A percentile compares a stretch with the other conserved stretches of the same genome.
Conservation (phyloP, 2,329 filamentous ascomycete genomes). For the Cytospora leucostoma region DNA sequence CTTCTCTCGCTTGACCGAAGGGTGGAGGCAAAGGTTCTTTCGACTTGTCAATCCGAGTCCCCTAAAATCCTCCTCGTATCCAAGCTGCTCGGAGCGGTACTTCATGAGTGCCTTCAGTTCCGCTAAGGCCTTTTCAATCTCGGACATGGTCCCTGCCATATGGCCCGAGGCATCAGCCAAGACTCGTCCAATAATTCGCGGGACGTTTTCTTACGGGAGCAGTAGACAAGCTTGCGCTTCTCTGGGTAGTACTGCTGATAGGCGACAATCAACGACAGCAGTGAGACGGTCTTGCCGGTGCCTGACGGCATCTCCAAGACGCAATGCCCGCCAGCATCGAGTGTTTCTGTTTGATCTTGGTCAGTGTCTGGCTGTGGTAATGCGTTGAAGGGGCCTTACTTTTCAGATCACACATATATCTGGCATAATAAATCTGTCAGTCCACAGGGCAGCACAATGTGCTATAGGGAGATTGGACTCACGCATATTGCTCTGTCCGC, state of each 20-base stretch:
- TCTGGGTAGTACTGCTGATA: slow-evolving; percentile 95
- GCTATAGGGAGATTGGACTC: slow-evolving; percentile 33
- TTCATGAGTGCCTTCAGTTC: slow-evolving; percentile 94
- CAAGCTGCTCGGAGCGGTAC: slow-evolving; percentile 86
- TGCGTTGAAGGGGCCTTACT: slow-evolving; percentile 41
- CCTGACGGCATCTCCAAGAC: slow-evolving; percentile 99
- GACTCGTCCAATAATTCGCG: neutral
- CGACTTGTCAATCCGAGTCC: slow-evolving; percentile 91
- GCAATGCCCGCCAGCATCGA: slow-evolving; percentile 93
- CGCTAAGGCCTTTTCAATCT: slow-evolving; percentile 95
- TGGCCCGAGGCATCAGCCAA: neutral
- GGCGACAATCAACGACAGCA: slow-evolving; percentile 91
- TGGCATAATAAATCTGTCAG: slow-evolving; percentile 3
- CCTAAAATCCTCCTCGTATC: slow-evolving; percentile 87
- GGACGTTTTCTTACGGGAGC: slow-evolving; percentile 66
- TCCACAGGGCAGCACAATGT: neutral
- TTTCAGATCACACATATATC: slow-evolving; percentile 60
- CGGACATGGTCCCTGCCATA: slow-evolving; percentile 81
- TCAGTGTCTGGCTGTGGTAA: slow-evolving; percentile 20
- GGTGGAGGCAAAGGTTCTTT: slow-evolving; percentile 96
- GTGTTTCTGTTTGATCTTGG: slow-evolving; percentile 55
- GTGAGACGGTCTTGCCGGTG: slow-evolving; percentile 94
- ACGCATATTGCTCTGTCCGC: slow-evolving; percentile 56
- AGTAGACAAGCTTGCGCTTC: slow-evolving; percentile 95
- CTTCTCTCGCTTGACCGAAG: slow-evolving; percentile 94